Conservation (phyloP, 331 rosid species). For the Rhamnella rubrinervis region DNA sequence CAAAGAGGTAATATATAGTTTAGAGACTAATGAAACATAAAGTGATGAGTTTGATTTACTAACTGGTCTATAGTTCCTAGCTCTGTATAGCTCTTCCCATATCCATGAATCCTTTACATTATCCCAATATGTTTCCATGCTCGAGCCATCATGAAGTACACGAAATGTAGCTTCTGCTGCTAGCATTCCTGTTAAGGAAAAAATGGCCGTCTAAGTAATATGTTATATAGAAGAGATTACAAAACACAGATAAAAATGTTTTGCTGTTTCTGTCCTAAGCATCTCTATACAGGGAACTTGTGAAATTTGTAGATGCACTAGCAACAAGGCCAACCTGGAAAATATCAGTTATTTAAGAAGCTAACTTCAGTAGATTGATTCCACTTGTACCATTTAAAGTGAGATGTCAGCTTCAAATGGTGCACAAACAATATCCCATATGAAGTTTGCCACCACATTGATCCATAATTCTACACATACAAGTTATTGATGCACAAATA, state of each 20-base stretch:
- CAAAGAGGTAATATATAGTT: conserved; percentile 1
- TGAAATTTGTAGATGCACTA: neutral
- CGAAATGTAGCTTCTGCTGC: conserved; percentile 85
- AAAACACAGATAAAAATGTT: conserved; percentile 8
- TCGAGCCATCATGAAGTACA: conserved; percentile 51
- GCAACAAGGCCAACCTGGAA: neutral
- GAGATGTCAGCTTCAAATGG: neutral
- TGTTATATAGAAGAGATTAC: neutral
- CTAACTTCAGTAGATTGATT: neutral
- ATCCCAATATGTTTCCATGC: conserved; percentile 79
- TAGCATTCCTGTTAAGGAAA: conserved; percentile 70
- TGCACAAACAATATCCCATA: neutral
- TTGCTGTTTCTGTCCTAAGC: neutral
- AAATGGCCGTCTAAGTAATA: neutral
- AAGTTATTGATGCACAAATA: too few relatives aligned
- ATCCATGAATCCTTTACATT: conserved; percentile 75
- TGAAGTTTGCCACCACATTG: neutral
- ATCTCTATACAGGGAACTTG: neutral
- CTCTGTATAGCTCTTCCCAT: conserved; percentile 83
- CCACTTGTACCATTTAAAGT: neutral
- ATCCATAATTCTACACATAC: too few relatives aligned
- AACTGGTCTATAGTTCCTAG: conserved; percentile 83
- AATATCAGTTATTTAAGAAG: neutral
- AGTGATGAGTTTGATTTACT: conserved; percentile 33
- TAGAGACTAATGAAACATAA: conserved; percentile 8